phyloP scores from a whole-genome alignment of 148 eudicot genomes.

The Dianthus caryophyllus region DNA sequence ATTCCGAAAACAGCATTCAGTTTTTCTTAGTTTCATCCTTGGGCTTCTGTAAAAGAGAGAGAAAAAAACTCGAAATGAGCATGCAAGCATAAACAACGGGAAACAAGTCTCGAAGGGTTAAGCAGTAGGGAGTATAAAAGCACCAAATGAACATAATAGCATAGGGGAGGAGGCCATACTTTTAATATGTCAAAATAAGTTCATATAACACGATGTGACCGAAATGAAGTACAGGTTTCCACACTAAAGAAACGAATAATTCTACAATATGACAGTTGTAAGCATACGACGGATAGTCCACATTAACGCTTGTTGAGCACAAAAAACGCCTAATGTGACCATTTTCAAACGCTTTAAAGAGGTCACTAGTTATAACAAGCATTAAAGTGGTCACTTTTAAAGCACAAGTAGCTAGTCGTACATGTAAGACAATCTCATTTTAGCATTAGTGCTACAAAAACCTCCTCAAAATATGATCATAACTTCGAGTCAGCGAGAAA shows the following conservation, averaged over 20 bases:
- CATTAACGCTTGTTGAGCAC: too few species aligned
- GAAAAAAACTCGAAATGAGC: not conserved
- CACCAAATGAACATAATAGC: not conserved
- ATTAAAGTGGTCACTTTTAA: too few species aligned
- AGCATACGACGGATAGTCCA: too few species aligned
- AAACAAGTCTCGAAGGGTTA: not conserved
- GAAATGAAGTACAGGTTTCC: not conserved
- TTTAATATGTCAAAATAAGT: not conserved
- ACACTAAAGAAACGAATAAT: too few species aligned
- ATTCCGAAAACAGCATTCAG: conserved; percentile 19
- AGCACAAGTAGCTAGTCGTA: too few species aligned
- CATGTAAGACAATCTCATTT: too few species aligned
- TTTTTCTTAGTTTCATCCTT: conserved; percentile 28
- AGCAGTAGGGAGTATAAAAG: not conserved
- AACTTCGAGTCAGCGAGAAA: not conserved
- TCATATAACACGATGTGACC: not conserved
- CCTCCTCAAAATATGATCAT: too few species aligned
- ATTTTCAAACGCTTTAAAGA: too few species aligned
- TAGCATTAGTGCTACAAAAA: too few species aligned
- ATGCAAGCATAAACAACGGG: not conserved
- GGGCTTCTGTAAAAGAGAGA: conserved; percentile 31
- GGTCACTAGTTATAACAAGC: too few species aligned
- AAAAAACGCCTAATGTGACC: too few species aligned
- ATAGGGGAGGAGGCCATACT: not conserved
- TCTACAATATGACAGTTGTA: too few species aligned